Evolutionary conservation across 2,329 filamentous ascomycete genomes (phyloP).

Genomic region (Clonostachys chloroleuca): DNA sequence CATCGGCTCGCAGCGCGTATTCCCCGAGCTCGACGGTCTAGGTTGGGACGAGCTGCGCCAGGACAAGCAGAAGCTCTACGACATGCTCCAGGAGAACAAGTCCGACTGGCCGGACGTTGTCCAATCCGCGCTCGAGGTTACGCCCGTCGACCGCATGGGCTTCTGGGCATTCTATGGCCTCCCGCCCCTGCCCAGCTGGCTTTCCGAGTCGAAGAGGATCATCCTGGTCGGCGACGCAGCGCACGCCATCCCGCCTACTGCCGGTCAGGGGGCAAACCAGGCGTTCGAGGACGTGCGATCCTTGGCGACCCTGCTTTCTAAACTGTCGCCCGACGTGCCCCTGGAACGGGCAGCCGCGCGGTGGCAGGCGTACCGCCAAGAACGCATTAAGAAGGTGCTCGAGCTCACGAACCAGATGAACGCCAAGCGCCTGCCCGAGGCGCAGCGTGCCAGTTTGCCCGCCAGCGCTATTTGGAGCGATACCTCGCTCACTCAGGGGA

Average conservation of each 20-base stretch:
- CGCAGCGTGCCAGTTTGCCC: slow-evolving; percentile 11
- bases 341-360: slow-evolving; percentile 17
- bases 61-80: slow-evolving; percentile 30
- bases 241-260: slow-evolving; percentile 41
- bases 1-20: slow-evolving; percentile 36
- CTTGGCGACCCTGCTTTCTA: slow-evolving; percentile 30
- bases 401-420: slow-evolving; percentile 43
- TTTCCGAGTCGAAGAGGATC: slow-evolving; percentile 25
- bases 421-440: slow-evolving; percentile 34
- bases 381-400: slow-evolving; percentile 39
- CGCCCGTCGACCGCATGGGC: slow-evolving; percentile 26
- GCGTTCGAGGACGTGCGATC: slow-evolving; percentile 45
- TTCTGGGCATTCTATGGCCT: slow-evolving; percentile 46
- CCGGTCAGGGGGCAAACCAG: slow-evolving; percentile 40
- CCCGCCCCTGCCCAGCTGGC: slow-evolving; percentile 39
- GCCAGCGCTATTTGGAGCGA: slow-evolving; percentile 11
- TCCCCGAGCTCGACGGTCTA: slow-evolving; percentile 25
- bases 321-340: slow-evolving; percentile 7
- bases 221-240: slow-evolving; percentile 43
- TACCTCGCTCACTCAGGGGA: background rate
- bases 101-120: slow-evolving; percentile 29
- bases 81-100: slow-evolving; percentile 23
- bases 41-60: slow-evolving; percentile 33
- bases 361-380: slow-evolving; percentile 45
- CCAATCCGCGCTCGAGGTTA: slow-evolving; percentile 19